Percentiles rank a stretch among this genome's conserved stretches.
These are phyloP conservation scores for Azolla pinnata DNA, from an alignment of 75 land plant genomes.

Conservation along the genomic window DNA sequence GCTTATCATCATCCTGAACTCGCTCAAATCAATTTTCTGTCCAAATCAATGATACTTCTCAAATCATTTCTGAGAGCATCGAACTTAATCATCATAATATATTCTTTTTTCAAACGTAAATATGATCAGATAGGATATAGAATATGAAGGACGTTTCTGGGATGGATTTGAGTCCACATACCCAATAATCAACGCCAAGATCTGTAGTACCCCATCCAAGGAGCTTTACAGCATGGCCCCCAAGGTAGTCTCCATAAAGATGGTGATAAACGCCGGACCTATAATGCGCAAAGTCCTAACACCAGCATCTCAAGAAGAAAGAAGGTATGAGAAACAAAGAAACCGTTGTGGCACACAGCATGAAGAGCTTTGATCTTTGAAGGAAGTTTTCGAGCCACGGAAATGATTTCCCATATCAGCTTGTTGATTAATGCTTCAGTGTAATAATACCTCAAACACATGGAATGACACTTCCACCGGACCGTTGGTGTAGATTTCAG, in stretches of 20 bases:
- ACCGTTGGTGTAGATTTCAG: conserved; percentile 39
- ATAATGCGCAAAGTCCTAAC: conserved; percentile 50
- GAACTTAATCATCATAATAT: no score
- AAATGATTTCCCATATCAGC: no score
- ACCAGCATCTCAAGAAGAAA: conserved; percentile 7
- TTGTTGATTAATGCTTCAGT: no score
- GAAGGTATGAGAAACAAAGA: conserved; percentile 2
- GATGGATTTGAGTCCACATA: conserved; percentile 9
- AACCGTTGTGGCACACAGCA: neutral
- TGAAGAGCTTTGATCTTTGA: neutral
- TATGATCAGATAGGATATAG: no score
- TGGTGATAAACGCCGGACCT: conserved; percentile 43
- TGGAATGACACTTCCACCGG: conserved; percentile 36
- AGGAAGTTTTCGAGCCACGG: no score
- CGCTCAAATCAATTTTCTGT: no score
- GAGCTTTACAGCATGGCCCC: conserved; percentile 48
- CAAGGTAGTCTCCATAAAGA: conserved; percentile 28
- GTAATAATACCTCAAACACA: conserved; percentile 29
- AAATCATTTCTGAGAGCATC: no score
- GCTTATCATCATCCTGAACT: no score
- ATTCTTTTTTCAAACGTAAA: no score
- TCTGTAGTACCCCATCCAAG: conserved; percentile 45
- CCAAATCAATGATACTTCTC: no score
- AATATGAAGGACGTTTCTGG: no score
- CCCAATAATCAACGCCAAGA: conserved; percentile 43